Conservation (phyloP, 176 grass and related monocot genomes). For the Aegilops speltoides region DNA sequence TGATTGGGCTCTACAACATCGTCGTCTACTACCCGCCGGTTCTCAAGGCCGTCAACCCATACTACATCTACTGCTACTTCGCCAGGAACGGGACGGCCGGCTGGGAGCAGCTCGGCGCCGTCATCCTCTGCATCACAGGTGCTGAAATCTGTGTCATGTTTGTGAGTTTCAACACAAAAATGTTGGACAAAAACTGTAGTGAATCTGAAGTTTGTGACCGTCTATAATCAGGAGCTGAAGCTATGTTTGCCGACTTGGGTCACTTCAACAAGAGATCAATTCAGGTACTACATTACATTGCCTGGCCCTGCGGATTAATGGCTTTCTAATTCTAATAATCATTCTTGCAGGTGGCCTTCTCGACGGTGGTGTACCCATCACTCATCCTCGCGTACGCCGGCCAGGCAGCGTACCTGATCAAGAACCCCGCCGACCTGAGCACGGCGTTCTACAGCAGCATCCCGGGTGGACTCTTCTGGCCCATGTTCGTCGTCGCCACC, state of each 20-base stretch:
- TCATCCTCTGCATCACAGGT: conserved; percentile 70
- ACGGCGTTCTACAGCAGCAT: conserved; percentile 62
- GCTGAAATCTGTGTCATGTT: not conserved
- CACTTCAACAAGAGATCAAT: conserved; percentile 71
- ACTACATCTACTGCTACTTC: conserved; percentile 69
- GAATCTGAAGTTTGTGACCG: not conserved
- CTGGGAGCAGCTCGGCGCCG: conserved; percentile 61
- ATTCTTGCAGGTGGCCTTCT: conserved; percentile 47
- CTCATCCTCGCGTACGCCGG: conserved; percentile 53
- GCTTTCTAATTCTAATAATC: too few relatives aligned
- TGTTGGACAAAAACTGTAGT: too few relatives aligned
- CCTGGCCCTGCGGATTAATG: not conserved
- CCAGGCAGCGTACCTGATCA: conserved; percentile 59
- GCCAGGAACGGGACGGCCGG: conserved; percentile 27
- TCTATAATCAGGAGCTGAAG: conserved; percentile 48
- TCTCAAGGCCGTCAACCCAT: conserved; percentile 53
- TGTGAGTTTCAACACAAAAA: too few relatives aligned
- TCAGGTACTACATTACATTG: conserved; percentile 35
- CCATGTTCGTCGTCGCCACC: conserved; percentile 49
- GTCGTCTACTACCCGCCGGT: conserved; percentile 45
- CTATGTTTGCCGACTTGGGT: conserved; percentile 72
- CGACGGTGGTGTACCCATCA: conserved; percentile 46
- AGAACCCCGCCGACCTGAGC: conserved; percentile 51
- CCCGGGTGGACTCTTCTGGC: conserved; percentile 47
- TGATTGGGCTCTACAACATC: conserved; percentile 61